These are phyloP conservation scores for Thielaviopsis punctulata DNA, from an alignment of 2,329 filamentous ascomycete genomes.

Conservation along the genomic window DNA sequence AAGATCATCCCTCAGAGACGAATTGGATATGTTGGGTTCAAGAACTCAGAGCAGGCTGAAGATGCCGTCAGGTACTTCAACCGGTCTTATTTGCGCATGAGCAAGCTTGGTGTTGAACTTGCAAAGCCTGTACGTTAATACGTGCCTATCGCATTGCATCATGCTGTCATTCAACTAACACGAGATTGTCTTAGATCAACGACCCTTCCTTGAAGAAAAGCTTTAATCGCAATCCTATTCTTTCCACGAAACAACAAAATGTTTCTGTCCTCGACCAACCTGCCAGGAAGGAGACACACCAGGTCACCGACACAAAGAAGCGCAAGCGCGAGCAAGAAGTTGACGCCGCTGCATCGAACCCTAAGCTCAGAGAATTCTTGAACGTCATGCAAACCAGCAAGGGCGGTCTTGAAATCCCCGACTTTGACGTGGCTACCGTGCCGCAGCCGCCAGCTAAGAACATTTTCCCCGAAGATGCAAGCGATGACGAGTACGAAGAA, in stretches of 20 bases:
- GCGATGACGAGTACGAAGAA: constrained; percentile 60
- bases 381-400: constrained; percentile 52
- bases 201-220: constrained; percentile 10
- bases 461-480: constrained; percentile 37
- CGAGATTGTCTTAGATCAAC: constrained; percentile 10
- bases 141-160: not conserved
- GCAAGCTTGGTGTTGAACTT: constrained; percentile 76
- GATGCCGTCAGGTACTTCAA: constrained; percentile 91
- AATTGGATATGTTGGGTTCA: constrained; percentile 93
- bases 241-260: not conserved
- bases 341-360: constrained; percentile 36
- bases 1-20: constrained; percentile 79
- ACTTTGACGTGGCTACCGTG: constrained; percentile 3
- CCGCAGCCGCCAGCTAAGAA: constrained; percentile 14
- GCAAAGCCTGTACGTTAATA: constrained; percentile 54
- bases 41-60: constrained; percentile 59
- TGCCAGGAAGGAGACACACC: not conserved
- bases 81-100: constrained; percentile 88
- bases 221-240: not conserved
- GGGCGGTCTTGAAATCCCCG: constrained; percentile 6
- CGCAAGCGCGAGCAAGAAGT: constrained; percentile 45
- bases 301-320: constrained; percentile 35
- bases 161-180: not conserved
- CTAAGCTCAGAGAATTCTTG: constrained; percentile 74
- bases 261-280: not conserved